These are phyloP conservation scores for Alternaria incomplexa DNA, from an alignment of 2,329 filamentous ascomycete species.

Conservation along the genomic window DNA sequence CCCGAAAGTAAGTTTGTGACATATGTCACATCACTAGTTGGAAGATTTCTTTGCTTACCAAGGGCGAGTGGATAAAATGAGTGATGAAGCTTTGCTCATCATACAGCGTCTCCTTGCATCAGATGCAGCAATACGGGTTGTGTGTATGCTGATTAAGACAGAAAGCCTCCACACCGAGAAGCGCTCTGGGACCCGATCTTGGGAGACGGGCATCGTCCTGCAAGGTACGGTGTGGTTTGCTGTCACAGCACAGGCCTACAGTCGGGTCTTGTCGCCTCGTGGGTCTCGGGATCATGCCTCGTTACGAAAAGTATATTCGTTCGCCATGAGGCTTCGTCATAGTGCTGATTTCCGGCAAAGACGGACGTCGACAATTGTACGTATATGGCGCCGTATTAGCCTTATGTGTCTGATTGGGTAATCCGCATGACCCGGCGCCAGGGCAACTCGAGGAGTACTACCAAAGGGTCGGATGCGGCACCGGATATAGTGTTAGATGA, in stretches of 20 bases:
- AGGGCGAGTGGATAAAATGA: background rate
- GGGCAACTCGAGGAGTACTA: background rate
- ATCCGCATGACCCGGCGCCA: background rate
- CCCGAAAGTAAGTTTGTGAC: background rate
- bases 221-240: background rate
- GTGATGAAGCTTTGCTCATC: background rate
- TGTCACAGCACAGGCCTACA: background rate
- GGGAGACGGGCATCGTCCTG: background rate
- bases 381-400: background rate
- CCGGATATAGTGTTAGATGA: background rate
- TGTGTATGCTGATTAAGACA: background rate
- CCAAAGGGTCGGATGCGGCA: background rate
- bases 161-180: background rate
- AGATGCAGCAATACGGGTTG: background rate
- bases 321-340: background rate
- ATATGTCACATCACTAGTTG: background rate
- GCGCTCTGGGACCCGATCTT: background rate
- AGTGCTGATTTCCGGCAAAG: background rate
- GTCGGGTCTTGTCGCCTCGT: background rate
- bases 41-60: background rate
- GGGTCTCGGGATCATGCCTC: background rate
- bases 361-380: background rate
- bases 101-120: background rate
- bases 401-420: background rate
- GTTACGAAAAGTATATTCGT: background rate